Percentiles rank a stretch among this genome's conserved stretches.
These are phyloP conservation scores for Aquilaria yunnanensis DNA, from an alignment of 345 rosid genomes.

Conservation along the genomic window DNA sequence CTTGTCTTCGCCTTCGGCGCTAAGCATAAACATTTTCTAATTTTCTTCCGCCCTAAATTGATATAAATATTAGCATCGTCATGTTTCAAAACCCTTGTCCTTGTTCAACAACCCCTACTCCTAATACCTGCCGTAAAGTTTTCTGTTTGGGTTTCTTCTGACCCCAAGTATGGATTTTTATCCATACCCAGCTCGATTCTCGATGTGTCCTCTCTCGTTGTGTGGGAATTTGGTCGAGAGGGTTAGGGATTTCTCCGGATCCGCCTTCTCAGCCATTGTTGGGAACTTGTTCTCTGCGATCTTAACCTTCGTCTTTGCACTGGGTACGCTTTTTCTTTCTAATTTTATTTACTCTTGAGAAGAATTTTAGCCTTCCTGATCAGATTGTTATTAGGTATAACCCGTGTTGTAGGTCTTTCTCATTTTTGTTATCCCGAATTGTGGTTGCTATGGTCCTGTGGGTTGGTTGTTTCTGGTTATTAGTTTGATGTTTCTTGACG, in stretches of 20 bases:
- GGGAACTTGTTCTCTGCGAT: slow-evolving; percentile 89
- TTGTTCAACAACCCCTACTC: slow-evolving; percentile 15
- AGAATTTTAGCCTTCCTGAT: background rate
- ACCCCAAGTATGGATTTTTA: slow-evolving; percentile 48
- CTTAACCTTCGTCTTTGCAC: slow-evolving; percentile 94
- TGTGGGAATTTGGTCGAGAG: slow-evolving; percentile 51
- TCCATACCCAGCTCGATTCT: slow-evolving; percentile 49
- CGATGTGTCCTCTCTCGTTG: slow-evolving; percentile 29
- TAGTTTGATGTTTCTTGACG: slow-evolving; percentile 9
- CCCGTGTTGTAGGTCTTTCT: background rate
- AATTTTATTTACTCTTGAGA: background rate
- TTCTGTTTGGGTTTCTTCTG: slow-evolving; percentile 1
- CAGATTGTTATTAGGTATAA: background rate
- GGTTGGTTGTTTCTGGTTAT: slow-evolving; percentile 10
- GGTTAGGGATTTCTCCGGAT: slow-evolving; percentile 53
- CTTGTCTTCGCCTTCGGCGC: slow-evolving; percentile 29
- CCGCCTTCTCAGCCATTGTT: slow-evolving; percentile 67
- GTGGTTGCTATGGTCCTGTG: slow-evolving; percentile 3
- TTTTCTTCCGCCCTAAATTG: background rate
- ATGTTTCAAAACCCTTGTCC: slow-evolving; percentile 11
- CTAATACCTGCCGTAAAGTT: background rate
- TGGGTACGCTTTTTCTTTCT: slow-evolving; percentile 46
- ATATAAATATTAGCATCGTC: slow-evolving; percentile 15
- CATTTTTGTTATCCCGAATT: slow-evolving; percentile 13
- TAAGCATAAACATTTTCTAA: slow-evolving; percentile 23